These are phyloP conservation scores for Scheffersomyces ergatensis DNA, from an alignment of 805 yeast species.

Conservation along the genomic window DNA sequence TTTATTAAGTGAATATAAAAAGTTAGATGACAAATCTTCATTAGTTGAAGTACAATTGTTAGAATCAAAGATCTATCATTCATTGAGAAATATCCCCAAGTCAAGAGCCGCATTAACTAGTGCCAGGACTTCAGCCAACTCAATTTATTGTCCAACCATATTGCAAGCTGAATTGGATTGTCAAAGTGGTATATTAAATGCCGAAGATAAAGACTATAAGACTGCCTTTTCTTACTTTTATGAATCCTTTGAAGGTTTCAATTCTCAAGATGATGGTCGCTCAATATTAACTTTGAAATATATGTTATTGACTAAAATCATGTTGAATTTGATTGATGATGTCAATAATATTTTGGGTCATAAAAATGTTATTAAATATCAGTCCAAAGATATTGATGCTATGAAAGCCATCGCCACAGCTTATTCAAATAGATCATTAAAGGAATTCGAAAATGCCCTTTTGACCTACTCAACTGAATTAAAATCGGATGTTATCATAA, in stretches of 20 bases:
- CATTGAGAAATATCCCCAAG: conserved; percentile 86
- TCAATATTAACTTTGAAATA: conserved; percentile 83
- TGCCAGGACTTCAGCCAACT: conserved; percentile 96
- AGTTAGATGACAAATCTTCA: conserved; percentile 92
- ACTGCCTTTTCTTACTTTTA: conserved; percentile 94
- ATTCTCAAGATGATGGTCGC: conserved; percentile 56
- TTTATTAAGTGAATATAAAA: conserved; percentile 81
- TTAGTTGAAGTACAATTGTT: conserved; percentile 92
- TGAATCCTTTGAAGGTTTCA: conserved; percentile 91
- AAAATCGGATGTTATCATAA: conserved; percentile 81
- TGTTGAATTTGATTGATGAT: conserved; percentile 86
- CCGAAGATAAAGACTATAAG: conserved; percentile 94
- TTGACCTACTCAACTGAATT: conserved; percentile 69
- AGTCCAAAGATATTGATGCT: conserved; percentile 87
- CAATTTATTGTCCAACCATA: conserved; percentile 92
- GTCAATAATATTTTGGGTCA: conserved; percentile 73
- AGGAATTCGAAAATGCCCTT: conserved; percentile 86
- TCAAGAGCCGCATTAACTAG: conserved; percentile 89
- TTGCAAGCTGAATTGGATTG: conserved; percentile 92
- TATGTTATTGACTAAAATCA: conserved; percentile 88
- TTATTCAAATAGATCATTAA: conserved; percentile 82
- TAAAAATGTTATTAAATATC: conserved; percentile 66
- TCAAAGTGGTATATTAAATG: conserved; percentile 93
- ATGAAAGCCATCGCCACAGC: conserved; percentile 93
- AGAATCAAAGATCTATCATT: conserved; percentile 87